phyloP scores from a whole-genome alignment of 371 early-diverging fungal genomes.

The Rhizopus microsporus region DNA sequence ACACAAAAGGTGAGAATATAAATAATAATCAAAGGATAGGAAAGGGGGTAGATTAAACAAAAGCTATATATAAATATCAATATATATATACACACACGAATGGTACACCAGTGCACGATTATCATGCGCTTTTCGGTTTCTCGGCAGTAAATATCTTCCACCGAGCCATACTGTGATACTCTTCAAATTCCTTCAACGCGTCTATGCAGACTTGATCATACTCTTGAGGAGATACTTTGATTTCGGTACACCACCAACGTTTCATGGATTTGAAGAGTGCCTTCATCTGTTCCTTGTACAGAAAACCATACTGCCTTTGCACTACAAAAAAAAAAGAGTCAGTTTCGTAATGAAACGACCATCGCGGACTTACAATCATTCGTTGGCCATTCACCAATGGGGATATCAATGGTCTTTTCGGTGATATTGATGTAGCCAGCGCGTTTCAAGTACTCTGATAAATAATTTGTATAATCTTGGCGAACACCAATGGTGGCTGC shows the following conservation, averaged over 20 bases:
- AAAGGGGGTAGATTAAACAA: too few species aligned
- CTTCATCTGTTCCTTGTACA: conserved; percentile 49
- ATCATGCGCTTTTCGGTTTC: conserved; percentile 13
- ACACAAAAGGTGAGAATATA: too few species aligned
- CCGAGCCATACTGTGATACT: conserved; percentile 12
- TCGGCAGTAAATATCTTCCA: conserved; percentile 32
- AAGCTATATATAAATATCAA: too few species aligned
- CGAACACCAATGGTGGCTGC: conserved; percentile 30
- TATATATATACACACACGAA: too few species aligned
- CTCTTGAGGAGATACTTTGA: conserved; percentile 24
- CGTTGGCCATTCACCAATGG: conserved; percentile 53
- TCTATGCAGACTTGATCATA: conserved; percentile 26
- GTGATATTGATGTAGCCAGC: conserved; percentile 38
- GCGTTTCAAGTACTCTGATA: conserved; percentile 21
- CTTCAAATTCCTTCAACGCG: conserved; percentile 30
- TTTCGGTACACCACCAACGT: conserved; percentile 45
- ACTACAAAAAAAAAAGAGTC: conserved; percentile 18
- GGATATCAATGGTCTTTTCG: conserved; percentile 30
- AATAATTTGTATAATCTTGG: conserved; percentile 23
- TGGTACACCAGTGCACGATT: too few species aligned
- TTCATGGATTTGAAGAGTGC: conserved; percentile 44
- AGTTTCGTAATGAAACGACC: neutral
- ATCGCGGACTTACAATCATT: conserved; percentile 31
- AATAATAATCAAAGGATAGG: too few species aligned
- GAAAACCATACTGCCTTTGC: conserved; percentile 41